Conservation (phyloP, 2,329 filamentous ascomycete species). For the Penicillium thymicola region DNA sequence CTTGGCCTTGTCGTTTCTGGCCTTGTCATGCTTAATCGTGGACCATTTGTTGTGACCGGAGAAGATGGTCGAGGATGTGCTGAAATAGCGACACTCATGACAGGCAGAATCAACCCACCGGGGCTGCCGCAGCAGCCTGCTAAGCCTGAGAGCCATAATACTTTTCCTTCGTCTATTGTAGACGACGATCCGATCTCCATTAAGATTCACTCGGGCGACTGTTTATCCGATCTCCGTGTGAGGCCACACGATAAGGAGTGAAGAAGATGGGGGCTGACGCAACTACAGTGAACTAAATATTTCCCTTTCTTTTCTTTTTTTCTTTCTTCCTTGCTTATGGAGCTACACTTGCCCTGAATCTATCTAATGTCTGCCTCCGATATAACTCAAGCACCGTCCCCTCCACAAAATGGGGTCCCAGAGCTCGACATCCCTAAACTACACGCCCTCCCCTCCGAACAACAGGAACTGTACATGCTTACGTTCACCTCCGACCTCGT, state of each 20-base stretch:
- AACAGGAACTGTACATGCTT: conserved; percentile 91
- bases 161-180: conserved; percentile 6
- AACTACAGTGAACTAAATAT: conserved; percentile 2
- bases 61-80: conserved; percentile 43
- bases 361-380: conserved; percentile 42
- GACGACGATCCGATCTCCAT: not conserved
- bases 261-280: conserved; percentile 10
- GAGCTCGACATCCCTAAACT: conserved; percentile 90
- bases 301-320: not conserved
- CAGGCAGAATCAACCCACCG: conserved; percentile 13
- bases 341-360: conserved; percentile 7
- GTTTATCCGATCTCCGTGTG: conserved; percentile 32
- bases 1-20: conserved; percentile 72
- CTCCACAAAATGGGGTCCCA: conserved; percentile 34
- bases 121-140: conserved; percentile 19
- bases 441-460: conserved; percentile 82
- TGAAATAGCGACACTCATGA: conserved; percentile 46
- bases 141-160: conserved; percentile 27
- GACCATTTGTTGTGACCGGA: conserved; percentile 92
- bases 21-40: conserved; percentile 94
- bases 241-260: conserved; percentile 24
- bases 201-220: conserved; percentile 13
- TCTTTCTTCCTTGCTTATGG: conserved; percentile 12
- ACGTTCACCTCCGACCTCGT: conserved; percentile 81
- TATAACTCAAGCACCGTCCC: conserved; percentile 31